Base-by-base conservation (phyloP, 345 rosid genomes). In the Hibiscus syriacus region DNA sequence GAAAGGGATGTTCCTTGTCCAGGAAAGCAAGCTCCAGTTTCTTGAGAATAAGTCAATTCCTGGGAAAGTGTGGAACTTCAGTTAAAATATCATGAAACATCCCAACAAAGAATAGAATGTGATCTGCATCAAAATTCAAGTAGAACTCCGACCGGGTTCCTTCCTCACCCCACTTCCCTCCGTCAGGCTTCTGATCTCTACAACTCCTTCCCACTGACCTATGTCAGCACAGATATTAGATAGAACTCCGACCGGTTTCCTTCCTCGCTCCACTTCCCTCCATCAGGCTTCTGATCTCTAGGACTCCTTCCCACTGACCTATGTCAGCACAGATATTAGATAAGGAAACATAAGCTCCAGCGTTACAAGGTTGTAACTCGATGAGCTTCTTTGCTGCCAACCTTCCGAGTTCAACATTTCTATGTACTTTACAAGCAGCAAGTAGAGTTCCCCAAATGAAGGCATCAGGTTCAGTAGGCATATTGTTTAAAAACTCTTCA, bases 361-460 rank as follows among this genome's bases (percentile, higher is more conserved):
- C 75, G 32, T 82, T 84, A 66, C 61, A 38, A 11, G 95, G 92
- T 68, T 80, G 75, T 22, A 83, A 73, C 70, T 86, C 83, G 46
- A 78, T 75, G 66, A 81, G 82, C 64, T 72, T 86, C 73, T 68
- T 74, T 0, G 95, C 90, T n/a, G 92, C 95, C 67, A 75, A 19
- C 77, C 72, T 84, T 27, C 85, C 97, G 12, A 88, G 89, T 76
- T 86, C 89, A 72, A 82, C 71, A 68, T 88, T 84, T 55, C 90
- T 89, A 77, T 90, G 84, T 32, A 85, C 22, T 72, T 71, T 86
- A 82, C 96, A 86, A 76, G 96, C 85, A 84, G 96, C 82, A 55
- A 90, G 96, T 45, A 90, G 77, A 14, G 92, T 81, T 72, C 77
- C 89, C 97, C 97, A 88, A 32, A 86, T 82, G 61, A 88, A 83